These are phyloP conservation scores for Gastrodia elata DNA, from an alignment of 106 monocot genomes.

Conservation along the genomic window DNA sequence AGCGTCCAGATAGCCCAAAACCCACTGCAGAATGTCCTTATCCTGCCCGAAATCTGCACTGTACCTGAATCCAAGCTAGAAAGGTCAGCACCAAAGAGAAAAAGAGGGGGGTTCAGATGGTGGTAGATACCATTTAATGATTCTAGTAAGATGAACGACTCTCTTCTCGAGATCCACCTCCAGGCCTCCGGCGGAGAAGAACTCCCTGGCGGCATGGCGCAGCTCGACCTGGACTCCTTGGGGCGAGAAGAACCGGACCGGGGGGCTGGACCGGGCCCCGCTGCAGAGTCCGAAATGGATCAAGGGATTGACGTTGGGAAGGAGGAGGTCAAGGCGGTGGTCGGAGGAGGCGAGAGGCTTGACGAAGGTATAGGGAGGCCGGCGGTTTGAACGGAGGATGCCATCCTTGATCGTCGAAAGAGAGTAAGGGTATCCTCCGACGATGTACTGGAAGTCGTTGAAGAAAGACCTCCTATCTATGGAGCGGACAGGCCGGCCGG, in stretches of 20 bases:
- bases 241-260: constrained; percentile 61
- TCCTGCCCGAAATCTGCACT: constrained; percentile 69
- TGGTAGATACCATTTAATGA: constrained; percentile 87
- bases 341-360: constrained; percentile 61
- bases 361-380: constrained; percentile 62
- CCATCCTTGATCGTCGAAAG: constrained; percentile 80
- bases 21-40: constrained; percentile 77
- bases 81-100: background rate
- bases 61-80: constrained; percentile 35
- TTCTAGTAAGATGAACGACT: constrained; percentile 56
- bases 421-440: constrained; percentile 81
- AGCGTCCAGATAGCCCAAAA: constrained; percentile 67
- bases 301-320: constrained; percentile 63
- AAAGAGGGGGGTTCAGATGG: background rate
- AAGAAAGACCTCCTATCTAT: constrained; percentile 71
- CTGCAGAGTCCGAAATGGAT: constrained; percentile 88
- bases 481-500: constrained; percentile 54
- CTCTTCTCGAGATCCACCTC: constrained; percentile 73
- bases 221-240: constrained; percentile 67
- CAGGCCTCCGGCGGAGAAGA: constrained; percentile 52
- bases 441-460: constrained; percentile 73
- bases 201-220: constrained; percentile 73
- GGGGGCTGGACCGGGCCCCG: constrained; percentile 62
- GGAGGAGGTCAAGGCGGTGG: constrained; percentile 56
- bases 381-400: constrained; percentile 71